Conservation (phyloP, 371 early-diverging fungal species). For the Gilbertella persicaria region DNA sequence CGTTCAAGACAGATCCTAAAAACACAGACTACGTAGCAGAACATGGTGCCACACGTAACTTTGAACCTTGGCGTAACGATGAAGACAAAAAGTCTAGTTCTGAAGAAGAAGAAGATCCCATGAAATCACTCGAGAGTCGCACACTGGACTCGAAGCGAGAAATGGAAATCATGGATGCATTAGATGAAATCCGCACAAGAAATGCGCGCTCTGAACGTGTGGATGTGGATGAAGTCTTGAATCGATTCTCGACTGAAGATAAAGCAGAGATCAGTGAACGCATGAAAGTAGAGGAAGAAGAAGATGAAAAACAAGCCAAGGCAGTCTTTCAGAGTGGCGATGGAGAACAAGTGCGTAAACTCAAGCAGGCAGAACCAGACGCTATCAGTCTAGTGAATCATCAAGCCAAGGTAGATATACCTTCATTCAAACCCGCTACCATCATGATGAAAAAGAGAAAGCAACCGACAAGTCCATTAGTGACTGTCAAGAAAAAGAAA, state of each 20-base stretch:
- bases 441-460: conserved; percentile 20
- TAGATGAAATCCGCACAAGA: conserved; percentile 91
- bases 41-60: conserved; percentile 90
- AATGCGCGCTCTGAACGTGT: conserved; percentile 86
- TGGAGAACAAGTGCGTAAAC: conserved; percentile 72
- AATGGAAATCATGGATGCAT: conserved; percentile 94
- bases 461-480: conserved; percentile 10
- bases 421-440: conserved; percentile 44
- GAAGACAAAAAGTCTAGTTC: conserved; percentile 63
- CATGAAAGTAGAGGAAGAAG: conserved; percentile 62
- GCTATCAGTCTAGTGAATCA: conserved; percentile 48
- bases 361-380: conserved; percentile 52
- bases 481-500: conserved; percentile 39
- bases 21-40: conserved; percentile 96
- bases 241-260: conserved; percentile 52
- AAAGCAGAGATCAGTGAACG: conserved; percentile 31
- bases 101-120: conserved; percentile 80
- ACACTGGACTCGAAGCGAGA: conserved; percentile 93
- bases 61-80: conserved; percentile 95
- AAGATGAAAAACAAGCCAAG: conserved; percentile 67
- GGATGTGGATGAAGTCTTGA: conserved; percentile 62
- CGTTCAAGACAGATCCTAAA: conserved; percentile 97
- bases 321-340: conserved; percentile 69
- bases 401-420: conserved; percentile 30
- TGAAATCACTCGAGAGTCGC: conserved; percentile 92